Base-by-base conservation (phyloP, 768 basidiomycete species). In the Leccinum olivaceopallidum region DNA sequence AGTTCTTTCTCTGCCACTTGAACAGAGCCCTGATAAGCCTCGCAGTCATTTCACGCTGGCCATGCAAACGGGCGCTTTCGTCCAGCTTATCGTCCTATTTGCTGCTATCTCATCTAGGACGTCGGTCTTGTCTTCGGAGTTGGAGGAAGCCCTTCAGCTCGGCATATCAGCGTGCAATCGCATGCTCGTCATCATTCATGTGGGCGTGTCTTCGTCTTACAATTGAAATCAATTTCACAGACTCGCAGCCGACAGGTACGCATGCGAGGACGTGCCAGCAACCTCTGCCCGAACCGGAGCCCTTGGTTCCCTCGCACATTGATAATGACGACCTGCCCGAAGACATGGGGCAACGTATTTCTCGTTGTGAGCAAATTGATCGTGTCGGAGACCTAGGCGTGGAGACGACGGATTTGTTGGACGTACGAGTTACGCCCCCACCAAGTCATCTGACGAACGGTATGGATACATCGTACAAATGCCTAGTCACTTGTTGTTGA, bases 41-140 rank as follows among this genome's bases (percentile, higher is more conserved):
- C 53, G 8, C 62, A 93, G 90, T 50, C 81, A 81, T 30, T 85
- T 91, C 60, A 74, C 78, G 30, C 76, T 86, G 26, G 81, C 83
- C 36, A 82, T 93, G 79, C 88, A 88, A 69, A 81, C 84, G 1
- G 89, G 87, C 18, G 86, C 89, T 18, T 94, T 94, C 67, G 76
- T 89, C 13, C 87, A 88, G 62, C 69, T 90, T 16, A 73, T 87
- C n/a, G 68, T 94, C 51, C 76, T 83, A 5, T 77, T 92, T 47
- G 76, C 79, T 24, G 88, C 85, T 13, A 80, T 90, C 42, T 74
- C 81, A 49, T 87, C 88, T 3, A 81, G 90, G 59, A 71, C 90
- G 69, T 75, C 74, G 26, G 67, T 71, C 5, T 67, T 88, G 32
- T 69, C 79, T 24, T 65, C 71, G 39, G 84, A 85, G 61, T 62